Base-by-base conservation (phyloP, 2,329 filamentous ascomycete species). In the Cordyceps fumosorosea region DNA sequence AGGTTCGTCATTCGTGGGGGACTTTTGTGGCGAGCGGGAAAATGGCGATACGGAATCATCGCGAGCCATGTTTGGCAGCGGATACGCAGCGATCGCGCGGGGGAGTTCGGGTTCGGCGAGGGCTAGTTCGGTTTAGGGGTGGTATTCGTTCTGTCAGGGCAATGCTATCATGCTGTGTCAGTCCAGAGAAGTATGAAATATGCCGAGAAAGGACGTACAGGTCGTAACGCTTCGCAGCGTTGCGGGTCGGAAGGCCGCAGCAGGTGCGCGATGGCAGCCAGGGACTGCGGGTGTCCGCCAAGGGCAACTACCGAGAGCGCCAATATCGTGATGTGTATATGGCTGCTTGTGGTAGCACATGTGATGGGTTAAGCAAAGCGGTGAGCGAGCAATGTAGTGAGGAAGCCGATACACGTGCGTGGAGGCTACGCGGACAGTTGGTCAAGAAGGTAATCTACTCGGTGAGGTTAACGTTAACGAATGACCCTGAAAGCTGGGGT, bases 1-100 rank as follows among this genome's bases (percentile, higher is more conserved):
- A 63, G 65, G 29, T 59, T 62, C 24, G 56, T 66, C 56, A 34
- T 68, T 66, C 55, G 66, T 56, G 11, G 69, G 69, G 4, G 56
- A 22, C 24, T 56, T 56, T 53, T 60, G 56, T 29, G 62, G 62
- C 26, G 56, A 64, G 37, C 56, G 64, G n/a, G 66, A 66, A 65
- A 67, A 64, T 51, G 69, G 67, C 47, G 68, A 71, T 54, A 69
- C 61, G 12, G 68, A 69, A 7, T 66, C 66, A 62, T 70, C 67
- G 62, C 65, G 64, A 32, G 51, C 59, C 59, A 61, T 61, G 2
- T 48, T 54, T 56, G 61, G 44, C 42, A 29, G 47, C 62, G 63
- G 32, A 26, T 24, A 22, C 22, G 52, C 34, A 7, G 60, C 32
- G 32, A 47, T 34, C 45, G 45, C 42, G 47, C 44, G 42, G 32